Conservation (phyloP, 2,329 filamentous ascomycete genomes). For the Cylindrodendrum hubeiense region DNA sequence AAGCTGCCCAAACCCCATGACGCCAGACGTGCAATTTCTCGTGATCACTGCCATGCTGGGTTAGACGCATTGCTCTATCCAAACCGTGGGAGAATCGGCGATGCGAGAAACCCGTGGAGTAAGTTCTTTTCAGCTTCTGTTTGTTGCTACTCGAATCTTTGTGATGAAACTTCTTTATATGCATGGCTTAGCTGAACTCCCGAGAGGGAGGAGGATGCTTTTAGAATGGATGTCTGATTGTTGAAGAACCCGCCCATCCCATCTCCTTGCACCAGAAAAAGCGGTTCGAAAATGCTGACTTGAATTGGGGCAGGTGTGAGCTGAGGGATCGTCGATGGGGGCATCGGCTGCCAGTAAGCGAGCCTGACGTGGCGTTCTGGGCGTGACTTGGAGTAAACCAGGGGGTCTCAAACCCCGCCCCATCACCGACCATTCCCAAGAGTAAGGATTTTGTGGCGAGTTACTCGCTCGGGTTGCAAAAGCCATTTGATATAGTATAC, state of each 20-base stretch:
- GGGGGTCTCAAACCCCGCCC: background rate
- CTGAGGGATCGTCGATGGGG: background rate
- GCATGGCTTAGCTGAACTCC: conserved; percentile 52
- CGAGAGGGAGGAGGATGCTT: conserved; percentile 40
- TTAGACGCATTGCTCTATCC: background rate
- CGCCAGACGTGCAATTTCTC: background rate
- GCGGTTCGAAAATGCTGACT: conserved; percentile 15
- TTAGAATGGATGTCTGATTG: conserved; percentile 48
- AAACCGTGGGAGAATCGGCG: too few species aligned
- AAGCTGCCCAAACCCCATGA: background rate
- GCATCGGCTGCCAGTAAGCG: background rate
- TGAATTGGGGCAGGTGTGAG: conserved; percentile 9
- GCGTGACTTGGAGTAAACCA: background rate
- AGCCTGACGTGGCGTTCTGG: background rate
- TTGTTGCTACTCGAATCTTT: background rate
- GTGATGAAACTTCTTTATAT: conserved; percentile 47
- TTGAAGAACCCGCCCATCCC: background rate
- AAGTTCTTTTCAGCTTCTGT: conserved; percentile 16
- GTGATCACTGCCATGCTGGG: background rate
- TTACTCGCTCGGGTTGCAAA: background rate
- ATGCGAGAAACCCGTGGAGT: background rate
- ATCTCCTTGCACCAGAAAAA: background rate
- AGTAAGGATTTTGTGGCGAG: background rate
- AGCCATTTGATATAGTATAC: too few species aligned
- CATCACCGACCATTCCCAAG: background rate